Percentiles rank a stretch among this genome's conserved stretches.
Conservation (phyloP, 2,329 filamentous ascomycete genomes). For the Exophiala sp. region DNA sequence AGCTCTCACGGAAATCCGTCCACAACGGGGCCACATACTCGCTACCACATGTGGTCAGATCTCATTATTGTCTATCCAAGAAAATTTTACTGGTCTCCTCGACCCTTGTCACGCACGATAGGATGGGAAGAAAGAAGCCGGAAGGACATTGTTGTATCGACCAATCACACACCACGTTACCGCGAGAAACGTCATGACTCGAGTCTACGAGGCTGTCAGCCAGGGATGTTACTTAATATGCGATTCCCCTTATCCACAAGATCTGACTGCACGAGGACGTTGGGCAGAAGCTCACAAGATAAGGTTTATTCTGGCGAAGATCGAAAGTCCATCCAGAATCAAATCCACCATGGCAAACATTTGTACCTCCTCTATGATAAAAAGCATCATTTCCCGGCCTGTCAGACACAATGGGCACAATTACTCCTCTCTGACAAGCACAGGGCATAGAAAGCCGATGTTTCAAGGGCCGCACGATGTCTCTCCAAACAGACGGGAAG, state of each 20-base stretch:
- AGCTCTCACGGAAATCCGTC: too few relatives aligned
- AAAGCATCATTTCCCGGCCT: not conserved
- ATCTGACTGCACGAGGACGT: not conserved
- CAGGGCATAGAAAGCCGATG: not conserved
- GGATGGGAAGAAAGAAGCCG: not conserved
- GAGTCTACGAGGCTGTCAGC: not conserved
- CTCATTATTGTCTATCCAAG: too few relatives aligned
- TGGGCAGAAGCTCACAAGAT: not conserved
- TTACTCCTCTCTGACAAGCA: not conserved
- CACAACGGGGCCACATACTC: too few relatives aligned
- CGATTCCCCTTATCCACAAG: too few relatives aligned
- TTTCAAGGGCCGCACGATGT: not conserved
- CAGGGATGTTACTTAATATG: too few relatives aligned
- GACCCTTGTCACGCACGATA: not conserved
- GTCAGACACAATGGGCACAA: not conserved
- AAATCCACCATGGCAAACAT: not conserved
- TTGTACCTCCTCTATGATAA: not conserved
- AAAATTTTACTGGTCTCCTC: not conserved
- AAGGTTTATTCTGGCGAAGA: not conserved
- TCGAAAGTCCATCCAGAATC: not conserved
- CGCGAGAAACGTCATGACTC: not conserved
- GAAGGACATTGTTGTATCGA: not conserved
- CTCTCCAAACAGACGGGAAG: not conserved
- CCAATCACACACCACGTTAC: not conserved
- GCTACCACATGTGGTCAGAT: too few relatives aligned